Conservation (phyloP, 805 yeast species). For the Brettanomyces naardenensis region DNA sequence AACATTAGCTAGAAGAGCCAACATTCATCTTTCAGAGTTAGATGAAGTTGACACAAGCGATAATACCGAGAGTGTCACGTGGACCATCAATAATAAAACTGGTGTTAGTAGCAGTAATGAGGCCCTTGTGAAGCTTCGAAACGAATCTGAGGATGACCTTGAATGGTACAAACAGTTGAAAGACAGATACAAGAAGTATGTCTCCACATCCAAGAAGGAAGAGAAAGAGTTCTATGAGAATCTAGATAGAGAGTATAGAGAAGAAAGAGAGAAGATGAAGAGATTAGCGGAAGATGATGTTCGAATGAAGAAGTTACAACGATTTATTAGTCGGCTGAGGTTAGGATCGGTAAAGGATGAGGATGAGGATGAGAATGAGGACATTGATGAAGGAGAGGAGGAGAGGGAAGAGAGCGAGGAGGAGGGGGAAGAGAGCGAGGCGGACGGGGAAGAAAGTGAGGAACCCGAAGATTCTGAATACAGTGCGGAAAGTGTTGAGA, state of each 20-base stretch:
- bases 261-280: slow-evolving; percentile 12
- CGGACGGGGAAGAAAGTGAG: slow-evolving; percentile 7
- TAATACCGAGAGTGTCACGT: neutral
- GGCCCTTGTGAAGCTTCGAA: neutral
- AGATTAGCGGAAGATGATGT: slow-evolving; percentile 12
- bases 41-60: neutral
- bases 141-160: slow-evolving; percentile 6
- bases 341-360: neutral
- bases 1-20: slow-evolving; percentile 23
- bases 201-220: slow-evolving; percentile 26
- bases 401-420: slow-evolving; percentile 1
- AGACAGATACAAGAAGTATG: slow-evolving; percentile 23
- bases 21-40: slow-evolving; percentile 12
- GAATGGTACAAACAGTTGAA: slow-evolving; percentile 30
- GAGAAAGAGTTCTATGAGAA: slow-evolving; percentile 30
- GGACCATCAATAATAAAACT: neutral
- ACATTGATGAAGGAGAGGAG: slow-evolving; percentile 4
- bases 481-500: neutral
- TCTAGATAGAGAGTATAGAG: slow-evolving; percentile 26
- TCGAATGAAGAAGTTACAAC: slow-evolving; percentile 12
- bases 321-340: slow-evolving; percentile 9
- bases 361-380: slow-evolving; percentile 1
- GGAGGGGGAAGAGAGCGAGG: slow-evolving; percentile 4
- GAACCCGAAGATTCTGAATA: slow-evolving; percentile 1
- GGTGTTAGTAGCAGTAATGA: neutral